A percentile compares a stretch with the other conserved stretches of the same genome.
phyloP scores from a whole-genome alignment of 306 rosid genomes.

The Boehmeria nivea region DNA sequence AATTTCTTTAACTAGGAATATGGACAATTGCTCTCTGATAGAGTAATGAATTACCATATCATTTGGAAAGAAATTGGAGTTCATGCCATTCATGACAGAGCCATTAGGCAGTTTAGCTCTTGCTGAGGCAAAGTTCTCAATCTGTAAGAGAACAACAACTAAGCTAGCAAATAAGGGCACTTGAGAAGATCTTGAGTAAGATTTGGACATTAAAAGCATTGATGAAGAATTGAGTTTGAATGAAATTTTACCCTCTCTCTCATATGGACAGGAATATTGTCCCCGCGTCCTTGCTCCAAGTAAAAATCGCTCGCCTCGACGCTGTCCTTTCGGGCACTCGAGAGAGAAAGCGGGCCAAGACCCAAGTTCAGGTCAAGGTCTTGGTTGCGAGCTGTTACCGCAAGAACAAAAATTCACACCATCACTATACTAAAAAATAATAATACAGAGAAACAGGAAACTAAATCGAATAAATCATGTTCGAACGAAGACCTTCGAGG shows the following conservation, averaged over 20 bases:
- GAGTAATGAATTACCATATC: no score
- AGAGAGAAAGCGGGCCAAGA: constrained; percentile 53
- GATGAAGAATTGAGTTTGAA: not conserved
- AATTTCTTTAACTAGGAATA: no score
- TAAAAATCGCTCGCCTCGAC: constrained; percentile 26
- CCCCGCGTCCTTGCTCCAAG: constrained; percentile 39
- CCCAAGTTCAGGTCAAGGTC: constrained; percentile 82
- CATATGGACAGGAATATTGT: constrained; percentile 34
- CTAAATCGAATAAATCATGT: not conserved
- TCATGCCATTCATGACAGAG: no score
- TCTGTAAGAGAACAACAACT: no score
- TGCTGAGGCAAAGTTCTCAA: no score
- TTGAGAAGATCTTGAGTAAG: no score
- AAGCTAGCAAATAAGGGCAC: no score
- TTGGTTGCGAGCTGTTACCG: constrained; percentile 47
- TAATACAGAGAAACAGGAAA: not conserved
- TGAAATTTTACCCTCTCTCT: constrained; percentile 48
- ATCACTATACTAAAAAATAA: not conserved
- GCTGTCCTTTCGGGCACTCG: constrained; percentile 37
- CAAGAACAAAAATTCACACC: not conserved
- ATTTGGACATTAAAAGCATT: constrained; percentile 3
- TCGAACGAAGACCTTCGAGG: constrained; percentile 38
- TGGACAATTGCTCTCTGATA: no score
- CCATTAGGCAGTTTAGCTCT: no score
- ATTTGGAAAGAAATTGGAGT: no score